Evolutionary conservation across 495 filamentous ascomycete genomes (phyloP).

Genomic region (Rhizodiscina lignyota): DNA sequence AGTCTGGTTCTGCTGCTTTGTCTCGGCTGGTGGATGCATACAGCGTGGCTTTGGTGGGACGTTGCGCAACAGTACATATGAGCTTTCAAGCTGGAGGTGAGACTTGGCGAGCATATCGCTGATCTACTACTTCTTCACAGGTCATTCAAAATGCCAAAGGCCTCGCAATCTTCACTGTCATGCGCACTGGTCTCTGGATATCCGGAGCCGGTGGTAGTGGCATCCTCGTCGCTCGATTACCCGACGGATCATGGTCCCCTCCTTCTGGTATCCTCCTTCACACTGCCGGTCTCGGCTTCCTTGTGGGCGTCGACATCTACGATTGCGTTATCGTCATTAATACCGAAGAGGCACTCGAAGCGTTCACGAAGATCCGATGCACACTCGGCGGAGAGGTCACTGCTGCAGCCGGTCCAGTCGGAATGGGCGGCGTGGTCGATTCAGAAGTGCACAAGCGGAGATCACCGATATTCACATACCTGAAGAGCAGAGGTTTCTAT

Average conservation of each 20-base stretch:
- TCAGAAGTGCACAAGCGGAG: conserved; percentile 53
- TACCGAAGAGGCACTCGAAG: conserved; percentile 58
- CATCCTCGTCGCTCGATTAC: conserved; percentile 59
- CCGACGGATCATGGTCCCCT: conserved; percentile 75
- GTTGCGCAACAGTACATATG: no score
- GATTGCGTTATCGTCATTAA: conserved; percentile 88
- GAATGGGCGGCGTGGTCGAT: conserved; percentile 54
- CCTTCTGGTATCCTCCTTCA: conserved; percentile 80
- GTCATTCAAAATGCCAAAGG: conserved; percentile 77
- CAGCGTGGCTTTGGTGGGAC: no score
- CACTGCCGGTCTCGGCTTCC: conserved; percentile 71
- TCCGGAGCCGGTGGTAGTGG: conserved; percentile 78
- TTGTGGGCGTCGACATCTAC: conserved; percentile 83
- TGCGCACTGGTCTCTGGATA: conserved; percentile 83
- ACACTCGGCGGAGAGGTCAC: conserved; percentile 67
- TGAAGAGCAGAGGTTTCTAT: conserved; percentile 75
- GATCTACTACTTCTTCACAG: no score
- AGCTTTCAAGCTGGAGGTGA: no score
- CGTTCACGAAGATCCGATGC: conserved; percentile 60
- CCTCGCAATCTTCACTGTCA: conserved; percentile 79
- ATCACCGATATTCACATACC: conserved; percentile 69
- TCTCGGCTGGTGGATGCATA: no score
- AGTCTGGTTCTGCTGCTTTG: no score
- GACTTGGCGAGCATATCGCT: neutral
- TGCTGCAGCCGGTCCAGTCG: conserved; percentile 65